These are phyloP conservation scores for Corrigiola litoralis DNA, from an alignment of 179 eudicot genomes.

Conservation along the genomic window DNA sequence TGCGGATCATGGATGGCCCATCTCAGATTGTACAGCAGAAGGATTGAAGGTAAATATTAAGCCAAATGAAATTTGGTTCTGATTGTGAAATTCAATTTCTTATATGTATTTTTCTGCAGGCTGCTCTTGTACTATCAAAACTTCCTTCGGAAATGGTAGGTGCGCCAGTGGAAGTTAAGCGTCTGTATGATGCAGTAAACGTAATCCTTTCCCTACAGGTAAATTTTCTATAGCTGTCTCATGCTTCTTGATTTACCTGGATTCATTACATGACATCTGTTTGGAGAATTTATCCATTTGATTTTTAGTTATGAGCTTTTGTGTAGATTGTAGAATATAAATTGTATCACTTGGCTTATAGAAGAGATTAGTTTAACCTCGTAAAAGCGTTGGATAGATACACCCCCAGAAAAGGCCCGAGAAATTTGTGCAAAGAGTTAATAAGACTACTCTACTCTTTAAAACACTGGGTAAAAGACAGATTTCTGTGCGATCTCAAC, in stretches of 20 bases:
- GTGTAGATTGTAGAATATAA: not conserved
- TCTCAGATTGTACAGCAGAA: conserved; percentile 52
- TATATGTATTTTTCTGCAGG: conserved; percentile 43
- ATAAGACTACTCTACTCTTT: too few species aligned
- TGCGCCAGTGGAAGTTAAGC: conserved; percentile 60
- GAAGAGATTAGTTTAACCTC: too few species aligned
- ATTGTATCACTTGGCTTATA: not conserved
- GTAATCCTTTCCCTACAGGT: conserved; percentile 92
- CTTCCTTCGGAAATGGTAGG: conserved; percentile 72
- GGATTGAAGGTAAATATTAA: conserved; percentile 39
- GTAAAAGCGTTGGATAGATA: too few species aligned
- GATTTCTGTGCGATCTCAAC: too few species aligned
- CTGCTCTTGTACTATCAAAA: conserved; percentile 63
- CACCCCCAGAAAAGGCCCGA: too few species aligned
- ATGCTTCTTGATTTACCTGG: not conserved
- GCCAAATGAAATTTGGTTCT: not conserved
- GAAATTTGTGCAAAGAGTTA: too few species aligned
- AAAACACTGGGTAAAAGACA: too few species aligned
- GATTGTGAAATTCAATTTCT: conserved; percentile 5
- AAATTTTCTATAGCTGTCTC: conserved; percentile 9
- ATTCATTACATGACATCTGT: not conserved
- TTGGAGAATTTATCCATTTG: not conserved
- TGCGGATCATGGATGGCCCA: conserved; percentile 52
- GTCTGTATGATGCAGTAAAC: conserved; percentile 77
- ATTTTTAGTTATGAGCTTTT: too few species aligned